phyloP scores from a whole-genome alignment of 179 eudicot genomes.

The Kewa caespitosa region DNA sequence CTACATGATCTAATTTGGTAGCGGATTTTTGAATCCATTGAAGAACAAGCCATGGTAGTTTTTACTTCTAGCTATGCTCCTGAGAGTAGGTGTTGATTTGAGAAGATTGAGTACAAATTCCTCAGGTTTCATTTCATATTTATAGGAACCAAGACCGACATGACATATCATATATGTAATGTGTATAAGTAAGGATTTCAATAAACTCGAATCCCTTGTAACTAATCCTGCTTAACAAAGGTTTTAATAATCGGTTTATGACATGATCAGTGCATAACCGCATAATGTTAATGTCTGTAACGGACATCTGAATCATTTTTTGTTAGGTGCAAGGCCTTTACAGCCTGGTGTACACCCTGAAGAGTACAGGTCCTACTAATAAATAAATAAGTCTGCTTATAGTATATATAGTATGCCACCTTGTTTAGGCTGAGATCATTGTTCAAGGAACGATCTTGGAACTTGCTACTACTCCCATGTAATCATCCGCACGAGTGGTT shows the following conservation, averaged over 20 bases:
- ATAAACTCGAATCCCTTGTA: conserved; percentile 5
- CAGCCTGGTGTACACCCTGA: conserved; percentile 24
- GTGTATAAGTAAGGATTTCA: background rate
- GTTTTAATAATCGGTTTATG: background rate
- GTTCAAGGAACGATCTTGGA: conserved; percentile 20
- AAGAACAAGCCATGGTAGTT: background rate
- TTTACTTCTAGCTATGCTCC: background rate
- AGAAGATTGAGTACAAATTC: background rate
- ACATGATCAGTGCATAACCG: background rate
- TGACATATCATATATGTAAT: conserved; percentile 1
- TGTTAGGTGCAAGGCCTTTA: conserved; percentile 3
- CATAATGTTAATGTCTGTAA: background rate
- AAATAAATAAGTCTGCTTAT: background rate
- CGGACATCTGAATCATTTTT: background rate
- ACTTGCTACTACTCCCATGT: background rate
- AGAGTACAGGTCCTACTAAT: background rate
- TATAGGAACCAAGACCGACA: background rate
- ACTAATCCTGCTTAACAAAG: background rate
- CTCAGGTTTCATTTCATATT: background rate
- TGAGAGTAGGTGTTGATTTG: background rate
- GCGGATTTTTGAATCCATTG: background rate
- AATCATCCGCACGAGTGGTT: conserved; percentile 27
- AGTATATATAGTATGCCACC: background rate
- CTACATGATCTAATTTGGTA: conserved; percentile 21
- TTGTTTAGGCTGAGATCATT: conserved; percentile 1